Evolutionary conservation across 2,329 filamentous ascomycete species (phyloP).

Genomic region (Fusarium sacchari): DNA sequence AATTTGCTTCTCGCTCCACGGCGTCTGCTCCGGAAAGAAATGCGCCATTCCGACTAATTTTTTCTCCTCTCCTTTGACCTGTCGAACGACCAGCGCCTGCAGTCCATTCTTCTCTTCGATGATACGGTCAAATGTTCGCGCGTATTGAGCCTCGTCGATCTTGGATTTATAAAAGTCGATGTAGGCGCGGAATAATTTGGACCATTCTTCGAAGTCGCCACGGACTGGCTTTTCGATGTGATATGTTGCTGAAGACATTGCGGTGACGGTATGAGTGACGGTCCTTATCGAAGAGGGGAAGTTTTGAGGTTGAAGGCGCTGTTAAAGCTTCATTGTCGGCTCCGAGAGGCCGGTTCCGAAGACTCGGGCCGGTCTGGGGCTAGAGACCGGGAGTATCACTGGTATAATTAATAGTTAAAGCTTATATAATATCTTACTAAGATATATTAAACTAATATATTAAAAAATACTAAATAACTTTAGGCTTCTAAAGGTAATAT

Average conservation of each 20-base stretch:
- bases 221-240: constrained; percentile 6
- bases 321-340: background rate
- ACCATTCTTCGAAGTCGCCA: constrained; percentile 21
- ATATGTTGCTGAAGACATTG: constrained; percentile 5
- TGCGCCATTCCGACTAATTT: constrained; percentile 19
- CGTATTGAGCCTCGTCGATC: constrained; percentile 24
- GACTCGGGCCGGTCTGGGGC: background rate
- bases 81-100: constrained; percentile 13
- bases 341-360: constrained; percentile 10
- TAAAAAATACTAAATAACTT: no score
- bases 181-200: constrained; percentile 17
- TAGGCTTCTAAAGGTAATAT: no score
- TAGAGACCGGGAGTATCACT: background rate
- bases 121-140: constrained; percentile 18
- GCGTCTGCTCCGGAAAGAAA: constrained; percentile 33
- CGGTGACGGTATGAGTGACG: fast-evolving
- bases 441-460: no score
- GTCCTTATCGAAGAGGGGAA: fast-evolving
- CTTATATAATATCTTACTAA: no score
- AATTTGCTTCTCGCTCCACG: constrained; percentile 32
- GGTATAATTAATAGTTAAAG: no score
- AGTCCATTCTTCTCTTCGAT: constrained; percentile 13
- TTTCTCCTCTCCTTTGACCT: background rate
- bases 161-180: constrained; percentile 25
- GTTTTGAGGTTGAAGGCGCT: background rate